Base-by-base conservation (phyloP, 768 basidiomycete species). In the Mycena vulgaris region DNA sequence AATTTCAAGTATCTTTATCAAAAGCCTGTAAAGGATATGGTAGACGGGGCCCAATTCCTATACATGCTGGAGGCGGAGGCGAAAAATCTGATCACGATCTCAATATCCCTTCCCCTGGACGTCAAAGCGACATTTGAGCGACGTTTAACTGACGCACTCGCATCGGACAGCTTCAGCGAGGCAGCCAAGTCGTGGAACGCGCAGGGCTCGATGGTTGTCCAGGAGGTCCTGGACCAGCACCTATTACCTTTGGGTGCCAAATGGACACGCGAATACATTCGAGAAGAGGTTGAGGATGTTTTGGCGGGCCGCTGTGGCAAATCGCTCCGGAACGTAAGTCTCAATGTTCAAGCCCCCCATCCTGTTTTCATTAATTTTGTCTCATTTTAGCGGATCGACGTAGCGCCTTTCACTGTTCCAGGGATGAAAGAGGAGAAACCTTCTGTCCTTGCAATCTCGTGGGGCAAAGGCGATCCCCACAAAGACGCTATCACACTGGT, bases 381-480 rank as follows among this genome's bases (percentile, higher is more conserved):
- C 58, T 59, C 11, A 30, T 51, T 21, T 19, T 75, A 98, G 96
- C 89, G 95, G 60, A 87, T 96, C 74, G 92, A 97, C 77, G 90
- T 93, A 11, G 93, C 92, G 8, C 94, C 97, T 1, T 96, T 89
- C 75, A 78, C 81, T 28, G 88, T 88, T 6, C 80, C 84, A 0
- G 87, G 87, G 9, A 89, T 93, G 83, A 90, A 89, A 60, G 96
- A 94, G 16, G 89, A 95, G 76, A 83, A 88, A 45, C 81, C 96
- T 55, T 86, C 92, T 25, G 95, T 99, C 25, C 87, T 99, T 47
- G 95, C 97, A 4, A 80, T 97, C 65, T 97, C 97, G 9, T 96
- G 95, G 92, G 98, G 98, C 40, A 93, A 94, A 81, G 98, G 98
- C 40, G 96, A 98, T 75, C 95, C 95, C 42, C 91, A 93, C 75